A percentile compares a stretch with the other conserved stretches of the same genome.
These are phyloP conservation scores for Metarhizium brunneum DNA, from an alignment of 2,329 filamentous ascomycete species.

Conservation along the genomic window DNA sequence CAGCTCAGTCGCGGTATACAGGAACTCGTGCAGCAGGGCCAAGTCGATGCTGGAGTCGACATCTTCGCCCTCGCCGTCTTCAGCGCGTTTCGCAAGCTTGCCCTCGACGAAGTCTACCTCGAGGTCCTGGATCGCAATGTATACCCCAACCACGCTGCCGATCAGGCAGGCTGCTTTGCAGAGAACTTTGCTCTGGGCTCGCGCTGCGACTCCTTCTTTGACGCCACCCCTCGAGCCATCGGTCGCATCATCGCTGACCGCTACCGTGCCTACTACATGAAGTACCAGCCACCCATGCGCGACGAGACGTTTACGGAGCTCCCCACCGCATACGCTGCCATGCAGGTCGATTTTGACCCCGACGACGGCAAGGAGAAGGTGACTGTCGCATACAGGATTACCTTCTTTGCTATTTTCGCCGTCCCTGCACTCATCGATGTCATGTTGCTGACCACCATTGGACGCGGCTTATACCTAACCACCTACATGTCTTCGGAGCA, in stretches of 20 bases:
- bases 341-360: background rate
- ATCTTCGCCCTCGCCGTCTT: background rate
- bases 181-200: background rate
- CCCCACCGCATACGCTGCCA: background rate
- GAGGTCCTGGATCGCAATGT: background rate
- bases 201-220: background rate
- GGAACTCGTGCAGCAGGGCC: background rate
- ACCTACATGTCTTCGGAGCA: background rate
- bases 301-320: background rate
- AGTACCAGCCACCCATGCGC: background rate
- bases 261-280: background rate
- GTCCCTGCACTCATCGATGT: background rate
- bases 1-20: background rate
- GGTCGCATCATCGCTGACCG: background rate
- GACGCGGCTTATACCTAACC: background rate
- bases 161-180: background rate
- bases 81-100: background rate
- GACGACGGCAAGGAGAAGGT: background rate
- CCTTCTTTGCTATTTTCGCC: background rate
- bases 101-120: background rate
- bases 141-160: background rate
- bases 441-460: background rate
- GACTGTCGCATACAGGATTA: background rate
- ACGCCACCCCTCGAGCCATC: background rate
- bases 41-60: background rate